Evolutionary conservation across 768 basidiomycete species (phyloP).

Genomic region (Tulasnella sp.): DNA sequence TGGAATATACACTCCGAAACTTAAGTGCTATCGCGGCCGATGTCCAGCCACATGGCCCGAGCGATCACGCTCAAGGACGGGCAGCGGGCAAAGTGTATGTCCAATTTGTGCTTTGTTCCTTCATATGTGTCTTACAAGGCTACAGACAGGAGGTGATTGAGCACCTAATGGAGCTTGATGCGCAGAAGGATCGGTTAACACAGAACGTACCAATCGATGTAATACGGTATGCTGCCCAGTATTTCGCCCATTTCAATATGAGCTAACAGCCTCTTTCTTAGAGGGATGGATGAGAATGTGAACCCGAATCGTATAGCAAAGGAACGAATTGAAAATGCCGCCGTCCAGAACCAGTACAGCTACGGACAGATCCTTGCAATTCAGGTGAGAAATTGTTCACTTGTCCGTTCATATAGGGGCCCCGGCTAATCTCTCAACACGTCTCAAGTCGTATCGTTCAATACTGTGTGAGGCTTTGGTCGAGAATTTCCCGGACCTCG

Average conservation of each 20-base stretch:
- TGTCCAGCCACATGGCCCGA: slow-evolving; percentile 12
- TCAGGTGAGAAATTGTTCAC: slow-evolving; percentile 38
- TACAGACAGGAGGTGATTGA: slow-evolving; percentile 13
- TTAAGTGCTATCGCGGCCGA: slow-evolving; percentile 15
- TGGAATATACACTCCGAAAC: slow-evolving; percentile 12
- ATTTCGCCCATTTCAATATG: not conserved
- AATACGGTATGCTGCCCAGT: slow-evolving; percentile 3
- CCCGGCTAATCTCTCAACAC: not conserved
- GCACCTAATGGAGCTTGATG: slow-evolving; percentile 16
- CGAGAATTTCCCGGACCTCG: slow-evolving; percentile 63
- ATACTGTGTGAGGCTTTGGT: slow-evolving; percentile 58
- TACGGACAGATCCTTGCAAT: slow-evolving; percentile 78
- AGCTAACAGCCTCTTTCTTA: slow-evolving; percentile 15
- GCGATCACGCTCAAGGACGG: slow-evolving; percentile 12
- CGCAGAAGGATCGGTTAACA: slow-evolving; percentile 10
- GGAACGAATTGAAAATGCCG: slow-evolving; percentile 69
- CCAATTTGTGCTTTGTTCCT: not conserved
- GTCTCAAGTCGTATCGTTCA: slow-evolving; percentile 52
- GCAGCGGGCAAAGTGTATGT: slow-evolving; percentile 18
- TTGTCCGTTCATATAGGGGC: not conserved
- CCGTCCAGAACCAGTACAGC: slow-evolving; percentile 87
- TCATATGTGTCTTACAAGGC: not conserved
- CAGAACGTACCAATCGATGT: slow-evolving; percentile 16
- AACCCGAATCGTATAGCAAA: slow-evolving; percentile 77
- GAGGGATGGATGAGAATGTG: slow-evolving; percentile 67